phyloP scores from a whole-genome alignment of 2,329 filamentous ascomycete species.

The Cytospora chrysosperma region DNA sequence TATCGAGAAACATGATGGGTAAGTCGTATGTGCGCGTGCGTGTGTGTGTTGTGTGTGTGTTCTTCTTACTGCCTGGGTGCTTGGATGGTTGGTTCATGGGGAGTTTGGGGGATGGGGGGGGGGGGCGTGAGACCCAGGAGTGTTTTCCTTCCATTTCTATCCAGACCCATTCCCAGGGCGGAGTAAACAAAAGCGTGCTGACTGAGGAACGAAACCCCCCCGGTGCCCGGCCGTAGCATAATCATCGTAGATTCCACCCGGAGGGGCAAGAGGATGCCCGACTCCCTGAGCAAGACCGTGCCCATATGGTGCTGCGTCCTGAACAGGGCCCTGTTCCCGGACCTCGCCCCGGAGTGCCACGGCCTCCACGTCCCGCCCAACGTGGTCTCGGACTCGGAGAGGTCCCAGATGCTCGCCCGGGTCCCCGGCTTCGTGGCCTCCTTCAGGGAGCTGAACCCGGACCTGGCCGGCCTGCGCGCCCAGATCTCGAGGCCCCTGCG shows the following conservation, averaged over 20 bases:
- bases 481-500: constrained; percentile 70
- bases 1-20: constrained; percentile 67
- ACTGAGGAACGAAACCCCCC: too few relatives aligned
- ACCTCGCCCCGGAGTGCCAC: constrained; percentile 42
- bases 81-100: neutral
- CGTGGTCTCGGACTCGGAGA: constrained; percentile 72
- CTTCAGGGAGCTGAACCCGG: constrained; percentile 57
- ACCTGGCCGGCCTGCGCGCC: constrained; percentile 52
- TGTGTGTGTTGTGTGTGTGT: neutral
- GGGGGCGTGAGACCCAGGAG: too few relatives aligned
- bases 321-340: constrained; percentile 75
- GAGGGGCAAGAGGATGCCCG: constrained; percentile 90
- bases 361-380: constrained; percentile 69
- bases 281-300: constrained; percentile 89
- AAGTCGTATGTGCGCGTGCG: constrained; percentile 28
- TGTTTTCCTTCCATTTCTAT: neutral
- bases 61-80: too few relatives aligned
- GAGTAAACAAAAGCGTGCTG: neutral
- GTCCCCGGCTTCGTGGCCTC: constrained; percentile 55
- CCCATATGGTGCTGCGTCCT: constrained; percentile 91
- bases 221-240: too few relatives aligned
- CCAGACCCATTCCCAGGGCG: neutral
- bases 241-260: constrained; percentile 93
- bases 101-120: too few relatives aligned
- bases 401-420: constrained; percentile 70